These are phyloP conservation scores for Pythium phragmiticola DNA, from an alignment of 352 stramenopile species.

Conservation along the genomic window DNA sequence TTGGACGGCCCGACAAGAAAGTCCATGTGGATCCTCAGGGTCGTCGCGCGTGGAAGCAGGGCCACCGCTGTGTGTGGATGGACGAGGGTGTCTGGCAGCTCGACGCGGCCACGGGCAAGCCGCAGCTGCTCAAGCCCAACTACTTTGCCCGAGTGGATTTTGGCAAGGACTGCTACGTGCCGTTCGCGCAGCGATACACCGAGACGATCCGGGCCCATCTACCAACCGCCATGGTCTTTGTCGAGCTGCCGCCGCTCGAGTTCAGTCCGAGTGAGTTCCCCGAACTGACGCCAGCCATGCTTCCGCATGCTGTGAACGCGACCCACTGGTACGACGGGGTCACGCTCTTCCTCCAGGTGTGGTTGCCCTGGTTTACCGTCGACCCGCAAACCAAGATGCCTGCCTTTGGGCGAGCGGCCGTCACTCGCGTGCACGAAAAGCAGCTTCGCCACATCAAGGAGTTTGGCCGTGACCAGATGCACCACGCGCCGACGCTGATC, in stretches of 20 bases:
- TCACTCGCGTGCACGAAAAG: constrained; percentile 54
- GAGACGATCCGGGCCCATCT: constrained; percentile 59
- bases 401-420: constrained; percentile 60
- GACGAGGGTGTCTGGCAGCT: constrained; percentile 82
- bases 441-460: constrained; percentile 62
- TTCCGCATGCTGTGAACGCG: constrained; percentile 77
- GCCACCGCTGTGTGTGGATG: constrained; percentile 71
- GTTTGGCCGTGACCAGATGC: constrained; percentile 53
- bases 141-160: constrained; percentile 79
- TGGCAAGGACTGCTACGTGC: constrained; percentile 78
- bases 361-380: constrained; percentile 72
- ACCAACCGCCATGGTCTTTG: constrained; percentile 68
- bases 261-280: constrained; percentile 72
- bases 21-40: constrained; percentile 56
- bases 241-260: constrained; percentile 78
- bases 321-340: constrained; percentile 92
- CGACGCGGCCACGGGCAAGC: constrained; percentile 32
- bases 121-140: constrained; percentile 51
- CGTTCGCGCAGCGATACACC: constrained; percentile 69
- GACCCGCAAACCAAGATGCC: constrained; percentile 62
- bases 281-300: constrained; percentile 45
- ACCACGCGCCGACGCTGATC: constrained; percentile 61
- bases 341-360: constrained; percentile 80
- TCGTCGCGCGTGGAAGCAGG: constrained; percentile 66
- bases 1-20: constrained; percentile 43